Percentiles rank a stretch among this genome's conserved stretches.
These are phyloP conservation scores for Lentinula boryana DNA, from an alignment of 768 basidiomycete species.

Conservation along the genomic window DNA sequence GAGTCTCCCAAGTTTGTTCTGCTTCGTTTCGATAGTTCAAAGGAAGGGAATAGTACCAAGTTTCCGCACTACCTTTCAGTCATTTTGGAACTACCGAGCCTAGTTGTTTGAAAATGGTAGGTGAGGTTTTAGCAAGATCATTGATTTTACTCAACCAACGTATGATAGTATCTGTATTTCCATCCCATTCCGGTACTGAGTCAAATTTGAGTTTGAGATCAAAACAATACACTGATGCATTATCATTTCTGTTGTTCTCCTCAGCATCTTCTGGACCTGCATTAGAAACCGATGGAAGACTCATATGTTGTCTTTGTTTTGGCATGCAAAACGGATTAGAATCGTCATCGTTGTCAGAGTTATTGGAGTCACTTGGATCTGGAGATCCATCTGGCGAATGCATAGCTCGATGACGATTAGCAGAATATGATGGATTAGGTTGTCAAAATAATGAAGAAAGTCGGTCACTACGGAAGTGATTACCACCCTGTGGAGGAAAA, in stretches of 20 bases:
- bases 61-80: background rate
- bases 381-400: too few species aligned
- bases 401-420: too few species aligned
- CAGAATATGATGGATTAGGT: too few species aligned
- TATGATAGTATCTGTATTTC: background rate
- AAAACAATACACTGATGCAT: background rate
- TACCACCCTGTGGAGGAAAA: too few species aligned
- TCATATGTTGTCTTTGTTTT: too few species aligned
- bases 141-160: conserved; percentile 6
- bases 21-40: background rate
- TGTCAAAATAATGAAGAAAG: background rate
- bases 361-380: too few species aligned
- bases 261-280: too few species aligned
- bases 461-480: too few species aligned
- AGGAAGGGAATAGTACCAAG: conserved; percentile 5
- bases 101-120: background rate
- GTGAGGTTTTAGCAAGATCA: background rate
- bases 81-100: background rate
- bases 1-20: background rate
- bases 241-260: too few species aligned
- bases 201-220: conserved; percentile 9
- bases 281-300: too few species aligned
- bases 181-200: conserved; percentile 6
- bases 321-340: too few species aligned
- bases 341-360: too few species aligned